Evolutionary conservation across 1,284 basidiomycete genomes (phyloP), one percentile per base, ranked within the genome.

Genomic region (Moniliophthora roreri): DNA sequence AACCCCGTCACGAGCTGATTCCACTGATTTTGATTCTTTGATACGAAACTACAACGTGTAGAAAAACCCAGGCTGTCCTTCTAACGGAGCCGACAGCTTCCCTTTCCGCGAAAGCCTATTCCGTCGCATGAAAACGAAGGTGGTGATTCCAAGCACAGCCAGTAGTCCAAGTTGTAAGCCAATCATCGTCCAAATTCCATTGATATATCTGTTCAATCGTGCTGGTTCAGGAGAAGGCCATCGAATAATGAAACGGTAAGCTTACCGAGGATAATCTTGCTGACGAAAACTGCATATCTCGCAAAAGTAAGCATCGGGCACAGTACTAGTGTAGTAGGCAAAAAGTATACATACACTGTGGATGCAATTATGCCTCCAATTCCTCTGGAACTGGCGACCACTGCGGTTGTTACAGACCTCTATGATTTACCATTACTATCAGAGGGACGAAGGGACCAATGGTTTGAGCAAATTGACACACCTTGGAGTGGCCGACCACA

Each of bases 171-270:
- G 59, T 48, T 71, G 68, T 51, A 66, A 70, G 20, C 59, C 66
- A 15, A 69, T 63, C 1, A 65, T 67, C 0, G 66, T 66, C 69
- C 68, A 69, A 18, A 70, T 61, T n/a, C 69, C 69, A 16, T 64
- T 66, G 16, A 69, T 46, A 44, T 69, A 69, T 47, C 58, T 62
- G 11, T 6, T 32, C n/a, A n/a, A 32, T 32, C 28, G 28, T 32
- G 35, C 3, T 24, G 38, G 23, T 42, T 23, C 41, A 28, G 37
- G 8, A 45, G 26, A 7, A 11, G 9, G 40, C 24, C 9, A n/a
- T 20, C 16, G 13, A 20, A 10, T 23, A 18, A 3, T 10, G 35
- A 18, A 11, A 23, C 10, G 35, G n/a, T 26, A 35, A 5, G 38
- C 16, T 34, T 51, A 60, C 54, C 57, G 55, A 1, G 69, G 69